Conservation (phyloP, 305 asterid species). For the Fraxinus dipetala region DNA sequence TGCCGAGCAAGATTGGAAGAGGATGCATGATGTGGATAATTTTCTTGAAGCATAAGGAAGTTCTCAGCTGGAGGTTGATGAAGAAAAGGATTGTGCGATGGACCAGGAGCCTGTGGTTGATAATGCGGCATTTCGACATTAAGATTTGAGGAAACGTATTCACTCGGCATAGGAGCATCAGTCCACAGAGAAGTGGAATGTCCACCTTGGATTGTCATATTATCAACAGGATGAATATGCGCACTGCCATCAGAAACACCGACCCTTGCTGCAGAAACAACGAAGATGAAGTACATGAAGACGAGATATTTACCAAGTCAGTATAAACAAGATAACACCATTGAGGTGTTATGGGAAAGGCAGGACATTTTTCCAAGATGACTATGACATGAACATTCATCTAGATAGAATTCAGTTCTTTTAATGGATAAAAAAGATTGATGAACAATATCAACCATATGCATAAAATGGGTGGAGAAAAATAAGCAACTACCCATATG, state of each 20-base stretch:
- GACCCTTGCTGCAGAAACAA: conserved; percentile 44
- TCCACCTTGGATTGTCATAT: conserved; percentile 39
- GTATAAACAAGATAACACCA: background rate
- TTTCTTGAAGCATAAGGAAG: conserved; percentile 39
- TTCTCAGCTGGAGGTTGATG: conserved; percentile 41
- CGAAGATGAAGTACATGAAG: conserved; percentile 12
- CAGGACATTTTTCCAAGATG: background rate
- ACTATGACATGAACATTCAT: background rate
- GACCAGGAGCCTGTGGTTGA: conserved; percentile 46
- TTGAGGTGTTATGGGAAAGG: background rate
- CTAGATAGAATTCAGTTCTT: conserved; percentile 10
- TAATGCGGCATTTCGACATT: conserved; percentile 45
- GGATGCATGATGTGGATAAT: conserved; percentile 39
- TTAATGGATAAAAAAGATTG: background rate
- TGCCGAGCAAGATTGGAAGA: conserved; percentile 47
- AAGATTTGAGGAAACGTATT: conserved; percentile 39
- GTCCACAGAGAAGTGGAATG: conserved; percentile 53
- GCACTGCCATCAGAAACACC: conserved; percentile 47
- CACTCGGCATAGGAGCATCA: conserved; percentile 46
- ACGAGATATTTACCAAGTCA: background rate
- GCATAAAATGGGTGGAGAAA: background rate
- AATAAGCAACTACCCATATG: conserved; percentile 22
- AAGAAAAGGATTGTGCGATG: conserved; percentile 47
- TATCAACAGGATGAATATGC: conserved; percentile 47
- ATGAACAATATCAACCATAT: background rate